Conservation (phyloP, 108 stramenopile species). For the Stephanodiscus triporus region DNA sequence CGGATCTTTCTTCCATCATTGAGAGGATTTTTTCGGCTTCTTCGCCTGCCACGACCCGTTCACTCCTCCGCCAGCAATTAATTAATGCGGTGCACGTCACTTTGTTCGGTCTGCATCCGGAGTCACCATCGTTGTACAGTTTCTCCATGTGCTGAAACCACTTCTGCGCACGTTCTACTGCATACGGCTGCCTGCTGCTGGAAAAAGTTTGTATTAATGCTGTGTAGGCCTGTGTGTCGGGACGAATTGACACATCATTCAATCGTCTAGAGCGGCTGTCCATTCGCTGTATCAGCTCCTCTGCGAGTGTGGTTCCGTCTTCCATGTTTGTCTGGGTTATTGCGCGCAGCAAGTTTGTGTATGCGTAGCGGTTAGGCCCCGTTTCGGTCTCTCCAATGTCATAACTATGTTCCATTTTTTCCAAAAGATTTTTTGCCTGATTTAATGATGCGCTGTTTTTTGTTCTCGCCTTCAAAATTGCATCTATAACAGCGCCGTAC, state of each 20-base stretch:
- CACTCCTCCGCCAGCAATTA: slow-evolving; percentile 45
- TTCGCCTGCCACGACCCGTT: slow-evolving; percentile 27
- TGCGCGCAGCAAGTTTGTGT: slow-evolving; percentile 38
- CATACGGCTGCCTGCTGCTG: slow-evolving; percentile 5
- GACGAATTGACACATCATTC: slow-evolving; percentile 36
- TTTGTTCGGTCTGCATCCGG: slow-evolving; percentile 39
- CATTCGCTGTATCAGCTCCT: slow-evolving; percentile 46
- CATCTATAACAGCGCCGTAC: slow-evolving; percentile 38
- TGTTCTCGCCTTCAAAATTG: slow-evolving; percentile 31
- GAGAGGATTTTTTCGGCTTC: slow-evolving; percentile 31
- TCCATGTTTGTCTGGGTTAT: slow-evolving; percentile 24
- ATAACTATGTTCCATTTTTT: slow-evolving; percentile 40
- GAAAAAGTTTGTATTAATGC: slow-evolving; percentile 41
- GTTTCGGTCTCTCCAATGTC: slow-evolving; percentile 20
- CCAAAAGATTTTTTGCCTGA: slow-evolving; percentile 29
- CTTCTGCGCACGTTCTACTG: slow-evolving; percentile 25
- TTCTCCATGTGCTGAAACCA: slow-evolving; percentile 48
- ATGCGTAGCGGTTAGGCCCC: slow-evolving; percentile 38
- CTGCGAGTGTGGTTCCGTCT: slow-evolving; percentile 34
- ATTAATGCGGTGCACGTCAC: slow-evolving; percentile 43
- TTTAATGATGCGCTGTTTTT: slow-evolving; percentile 13
- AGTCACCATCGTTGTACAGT: slow-evolving; percentile 24
- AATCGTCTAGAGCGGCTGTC: slow-evolving; percentile 25
- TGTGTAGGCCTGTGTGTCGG: slow-evolving; percentile 40
- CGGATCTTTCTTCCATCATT: slow-evolving; percentile 35